Conservation (phyloP, 2,329 filamentous ascomycete genomes). For the Sphaerostilbella broomeana region DNA sequence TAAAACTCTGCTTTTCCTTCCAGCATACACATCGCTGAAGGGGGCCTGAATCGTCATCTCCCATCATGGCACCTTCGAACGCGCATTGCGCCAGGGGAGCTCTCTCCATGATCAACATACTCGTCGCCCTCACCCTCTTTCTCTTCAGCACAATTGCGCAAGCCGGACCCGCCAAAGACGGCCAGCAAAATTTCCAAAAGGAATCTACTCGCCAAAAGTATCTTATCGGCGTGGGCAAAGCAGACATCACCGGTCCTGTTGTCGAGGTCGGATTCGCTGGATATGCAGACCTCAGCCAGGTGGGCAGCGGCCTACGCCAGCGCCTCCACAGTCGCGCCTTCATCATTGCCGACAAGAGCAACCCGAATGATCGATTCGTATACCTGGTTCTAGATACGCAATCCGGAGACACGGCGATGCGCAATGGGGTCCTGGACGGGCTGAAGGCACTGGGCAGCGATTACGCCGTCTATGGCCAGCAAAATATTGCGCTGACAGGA, state of each 20-base stretch:
- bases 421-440: slow-evolving; percentile 77
- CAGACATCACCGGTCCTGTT: slow-evolving; percentile 63
- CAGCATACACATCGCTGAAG: slow-evolving; percentile 3
- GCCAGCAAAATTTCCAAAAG: slow-evolving; percentile 1
- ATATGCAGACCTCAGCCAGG: slow-evolving; percentile 79
- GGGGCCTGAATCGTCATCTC: slow-evolving; percentile 5
- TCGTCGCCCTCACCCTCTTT: slow-evolving; percentile 9
- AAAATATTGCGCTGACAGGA: slow-evolving; percentile 83
- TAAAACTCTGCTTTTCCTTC: not conserved
- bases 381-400: slow-evolving; percentile 85
- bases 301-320: slow-evolving; percentile 78
- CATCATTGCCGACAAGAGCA: slow-evolving; percentile 65
- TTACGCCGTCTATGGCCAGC: slow-evolving; percentile 67
- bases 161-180: slow-evolving; percentile 2
- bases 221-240: slow-evolving; percentile 50
- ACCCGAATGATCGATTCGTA: slow-evolving; percentile 66
- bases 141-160: slow-evolving; percentile 10
- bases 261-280: slow-evolving; percentile 90
- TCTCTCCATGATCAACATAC: slow-evolving; percentile 9
- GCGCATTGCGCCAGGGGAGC: slow-evolving; percentile 1
- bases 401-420: slow-evolving; percentile 81
- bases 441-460: slow-evolving; percentile 62
- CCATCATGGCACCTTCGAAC: slow-evolving; percentile 10
- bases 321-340: slow-evolving; percentile 85
- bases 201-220: slow-evolving; percentile 31